phyloP scores from a whole-genome alignment of 129 eudicot genomes.

The Centrapalus pauciflorus region DNA sequence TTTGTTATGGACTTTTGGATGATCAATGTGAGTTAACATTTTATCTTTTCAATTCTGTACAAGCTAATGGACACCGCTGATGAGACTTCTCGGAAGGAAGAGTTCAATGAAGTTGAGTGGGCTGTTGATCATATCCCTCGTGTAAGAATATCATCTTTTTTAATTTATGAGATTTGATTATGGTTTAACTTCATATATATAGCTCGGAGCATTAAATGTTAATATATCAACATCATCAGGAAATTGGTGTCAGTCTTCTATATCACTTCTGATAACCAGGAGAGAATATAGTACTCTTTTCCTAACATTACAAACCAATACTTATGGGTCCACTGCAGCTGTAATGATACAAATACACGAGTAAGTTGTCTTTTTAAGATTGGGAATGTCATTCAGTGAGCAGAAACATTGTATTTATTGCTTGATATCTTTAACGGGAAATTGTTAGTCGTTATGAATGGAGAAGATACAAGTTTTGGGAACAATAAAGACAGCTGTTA shows the following conservation, averaged over 20 bases:
- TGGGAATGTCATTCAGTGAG: no score
- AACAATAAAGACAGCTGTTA: not conserved
- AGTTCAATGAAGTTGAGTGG: constrained; percentile 78
- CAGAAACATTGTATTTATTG: no score
- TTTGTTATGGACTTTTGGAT: constrained; percentile 10
- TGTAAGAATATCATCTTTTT: constrained; percentile 34
- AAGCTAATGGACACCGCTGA: constrained; percentile 51
- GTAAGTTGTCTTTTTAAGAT: no score
- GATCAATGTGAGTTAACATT: constrained; percentile 8
- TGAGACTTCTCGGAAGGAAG: constrained; percentile 55
- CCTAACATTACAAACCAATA: not conserved
- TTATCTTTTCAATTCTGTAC: constrained; percentile 11
- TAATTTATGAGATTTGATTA: not conserved
- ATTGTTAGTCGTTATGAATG: not conserved
- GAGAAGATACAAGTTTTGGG: not conserved
- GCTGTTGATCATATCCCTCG: constrained; percentile 73
- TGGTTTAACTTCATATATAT: not conserved
- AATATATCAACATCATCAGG: not conserved
- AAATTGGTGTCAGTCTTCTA: not conserved
- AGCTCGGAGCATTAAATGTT: not conserved
- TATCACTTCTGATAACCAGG: not conserved
- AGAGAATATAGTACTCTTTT: not conserved
- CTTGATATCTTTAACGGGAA: not conserved
- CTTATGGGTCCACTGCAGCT: no score
- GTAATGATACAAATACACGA: no score